phyloP scores from a whole-genome alignment of 805 yeast species.

The Schwanniomyces polymorphus region DNA sequence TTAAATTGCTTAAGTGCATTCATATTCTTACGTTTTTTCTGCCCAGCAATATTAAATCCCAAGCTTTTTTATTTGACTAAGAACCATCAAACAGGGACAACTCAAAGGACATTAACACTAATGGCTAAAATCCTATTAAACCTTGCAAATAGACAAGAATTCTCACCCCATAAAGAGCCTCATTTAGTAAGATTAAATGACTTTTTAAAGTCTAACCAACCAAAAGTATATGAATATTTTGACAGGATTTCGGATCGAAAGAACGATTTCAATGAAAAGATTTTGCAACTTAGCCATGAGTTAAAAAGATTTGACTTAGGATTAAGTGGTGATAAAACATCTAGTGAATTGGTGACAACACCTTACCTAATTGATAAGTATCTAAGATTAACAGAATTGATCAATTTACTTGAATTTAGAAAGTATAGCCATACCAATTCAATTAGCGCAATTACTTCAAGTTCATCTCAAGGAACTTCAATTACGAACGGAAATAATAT shows the following conservation, averaged over 20 bases:
- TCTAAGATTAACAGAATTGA: constrained; percentile 58
- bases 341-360: constrained; percentile 63
- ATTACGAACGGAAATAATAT: constrained; percentile 5
- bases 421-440: neutral
- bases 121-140: constrained; percentile 79
- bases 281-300: constrained; percentile 55
- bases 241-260: constrained; percentile 71
- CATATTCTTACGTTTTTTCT: constrained; percentile 58
- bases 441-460: constrained; percentile 4
- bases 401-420: constrained; percentile 40
- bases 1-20: constrained; percentile 81
- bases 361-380: constrained; percentile 71
- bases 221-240: constrained; percentile 65
- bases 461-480: constrained; percentile 8
- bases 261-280: constrained; percentile 61
- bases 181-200: constrained; percentile 69
- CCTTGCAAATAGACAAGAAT: constrained; percentile 71
- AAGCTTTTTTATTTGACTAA: constrained; percentile 73
- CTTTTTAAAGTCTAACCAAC: constrained; percentile 59
- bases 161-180: constrained; percentile 82
- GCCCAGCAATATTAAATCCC: constrained; percentile 92
- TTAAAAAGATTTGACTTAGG: constrained; percentile 58
- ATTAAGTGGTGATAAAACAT: constrained; percentile 47
- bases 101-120: constrained; percentile 77
- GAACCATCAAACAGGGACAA: constrained; percentile 66